Conservation (phyloP, 306 rosid genomes). For the Dicorynia guianensis region DNA sequence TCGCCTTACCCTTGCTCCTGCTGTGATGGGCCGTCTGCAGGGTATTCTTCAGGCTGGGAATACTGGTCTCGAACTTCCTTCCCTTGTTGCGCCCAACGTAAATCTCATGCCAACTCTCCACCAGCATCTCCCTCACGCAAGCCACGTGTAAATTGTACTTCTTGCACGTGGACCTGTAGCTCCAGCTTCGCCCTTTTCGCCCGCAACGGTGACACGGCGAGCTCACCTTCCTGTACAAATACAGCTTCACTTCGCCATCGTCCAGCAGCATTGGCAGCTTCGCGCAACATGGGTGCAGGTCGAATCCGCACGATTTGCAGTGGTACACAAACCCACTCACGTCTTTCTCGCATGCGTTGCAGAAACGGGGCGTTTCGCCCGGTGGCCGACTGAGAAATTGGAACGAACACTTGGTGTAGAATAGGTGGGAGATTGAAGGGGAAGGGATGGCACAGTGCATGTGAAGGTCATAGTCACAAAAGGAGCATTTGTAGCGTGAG, state of each 20-base stretch:
- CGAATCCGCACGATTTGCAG: constrained; percentile 75
- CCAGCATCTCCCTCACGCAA: constrained; percentile 85
- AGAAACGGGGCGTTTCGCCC: constrained; percentile 62
- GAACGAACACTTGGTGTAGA: constrained; percentile 83
- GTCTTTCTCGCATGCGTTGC: constrained; percentile 88
- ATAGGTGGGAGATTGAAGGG: constrained; percentile 71
- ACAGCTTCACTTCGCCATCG: constrained; percentile 66
- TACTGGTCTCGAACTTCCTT: constrained; percentile 42
- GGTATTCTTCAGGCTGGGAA: constrained; percentile 61
- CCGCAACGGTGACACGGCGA: constrained; percentile 82
- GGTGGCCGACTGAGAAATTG: constrained; percentile 76
- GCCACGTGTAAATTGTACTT: constrained; percentile 88
- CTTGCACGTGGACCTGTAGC: constrained; percentile 82
- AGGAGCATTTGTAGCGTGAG: constrained; percentile 70
- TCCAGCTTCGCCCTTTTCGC: constrained; percentile 86
- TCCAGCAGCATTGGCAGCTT: constrained; percentile 80
- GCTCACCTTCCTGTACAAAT: constrained; percentile 67
- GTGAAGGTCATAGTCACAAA: constrained; percentile 89
- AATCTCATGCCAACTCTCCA: constrained; percentile 83
- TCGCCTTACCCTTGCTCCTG: constrained; percentile 68
- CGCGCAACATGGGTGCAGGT: constrained; percentile 95
- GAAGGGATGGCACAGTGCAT: constrained; percentile 81
- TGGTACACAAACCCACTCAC: constrained; percentile 78
- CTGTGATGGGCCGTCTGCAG: constrained; percentile 51
- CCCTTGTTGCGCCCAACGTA: constrained; percentile 49